Conservation (phyloP, 257 asterid genomes). For the Salvia splendens region DNA sequence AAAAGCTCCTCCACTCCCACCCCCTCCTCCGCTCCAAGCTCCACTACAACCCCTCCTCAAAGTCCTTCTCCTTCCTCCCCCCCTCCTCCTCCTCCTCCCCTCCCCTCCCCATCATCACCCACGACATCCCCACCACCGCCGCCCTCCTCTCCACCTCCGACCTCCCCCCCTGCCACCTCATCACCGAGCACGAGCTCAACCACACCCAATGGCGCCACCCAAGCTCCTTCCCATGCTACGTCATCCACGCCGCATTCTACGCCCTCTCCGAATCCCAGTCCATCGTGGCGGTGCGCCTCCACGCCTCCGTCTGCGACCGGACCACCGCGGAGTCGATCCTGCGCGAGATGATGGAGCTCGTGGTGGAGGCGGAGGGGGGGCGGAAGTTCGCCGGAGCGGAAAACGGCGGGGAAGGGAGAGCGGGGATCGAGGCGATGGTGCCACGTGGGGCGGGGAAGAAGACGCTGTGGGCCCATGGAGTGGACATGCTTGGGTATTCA, state of each 20-base stretch:
- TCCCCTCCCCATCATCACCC: slow-evolving; percentile 25
- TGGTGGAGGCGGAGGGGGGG: slow-evolving; percentile 23
- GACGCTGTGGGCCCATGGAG: slow-evolving; percentile 28
- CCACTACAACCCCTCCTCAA: slow-evolving; percentile 46
- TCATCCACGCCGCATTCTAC: slow-evolving; percentile 34
- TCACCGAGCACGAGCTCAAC: slow-evolving; percentile 62
- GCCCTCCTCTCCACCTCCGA: slow-evolving; percentile 30
- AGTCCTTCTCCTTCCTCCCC: slow-evolving; percentile 42
- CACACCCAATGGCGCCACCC: slow-evolving; percentile 54
- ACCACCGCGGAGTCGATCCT: slow-evolving; percentile 27
- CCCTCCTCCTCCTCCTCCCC: slow-evolving; percentile 21
- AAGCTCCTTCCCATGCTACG: slow-evolving; percentile 41
- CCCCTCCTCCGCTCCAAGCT: slow-evolving; percentile 58
- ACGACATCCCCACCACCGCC: slow-evolving; percentile 39
- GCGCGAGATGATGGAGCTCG: slow-evolving; percentile 30
- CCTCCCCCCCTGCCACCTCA: slow-evolving; percentile 42
- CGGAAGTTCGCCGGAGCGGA: neutral
- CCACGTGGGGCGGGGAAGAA: slow-evolving; percentile 26
- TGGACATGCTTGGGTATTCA: slow-evolving; percentile 28
- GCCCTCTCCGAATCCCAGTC: neutral
- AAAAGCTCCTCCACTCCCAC: slow-evolving; percentile 45
- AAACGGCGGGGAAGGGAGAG: slow-evolving; percentile 20
- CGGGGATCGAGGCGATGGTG: slow-evolving; percentile 20
- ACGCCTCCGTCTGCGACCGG: slow-evolving; percentile 23
- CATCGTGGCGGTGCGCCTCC: slow-evolving; percentile 19